Base-by-base conservation (phyloP, 495 filamentous ascomycete species). In the Trichoderma asperelloides region DNA sequence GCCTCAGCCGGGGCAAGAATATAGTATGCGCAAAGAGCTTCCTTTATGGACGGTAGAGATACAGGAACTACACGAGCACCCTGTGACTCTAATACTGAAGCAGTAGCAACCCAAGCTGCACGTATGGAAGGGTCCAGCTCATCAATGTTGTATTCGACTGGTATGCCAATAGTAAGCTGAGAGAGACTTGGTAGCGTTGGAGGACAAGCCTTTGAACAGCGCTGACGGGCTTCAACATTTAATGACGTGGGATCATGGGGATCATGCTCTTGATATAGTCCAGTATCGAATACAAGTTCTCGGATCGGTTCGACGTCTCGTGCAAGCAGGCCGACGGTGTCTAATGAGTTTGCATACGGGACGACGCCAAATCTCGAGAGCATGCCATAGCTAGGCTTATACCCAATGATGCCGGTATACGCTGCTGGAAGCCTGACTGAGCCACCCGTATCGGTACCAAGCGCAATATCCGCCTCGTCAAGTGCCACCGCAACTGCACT, bases 381-480 rank as follows among this genome's bases (percentile, higher is more conserved):
- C 66, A 84, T 78, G 7, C 83, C 83, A 71, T 80, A 78, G 6
- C 91, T 96, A 16, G 95, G 95, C 77, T 98, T 98, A 78, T 93
- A 97, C 0, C 95, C 95, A 28, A 96, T 84, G 15, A 87, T 84
- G 11, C 93, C 92, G 6, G 88, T 93, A 73, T 96, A 98, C 15
- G 95, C 91, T 21, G 96, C 94, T 0, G 95, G 95, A 66, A 98
- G 83, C 28, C 95, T 85, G 57, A 98, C 92, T 13, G 91, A 96
- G 28, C 95, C 95, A 68, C 95, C 95, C 0, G 95, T 98, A 73
- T 98, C 95, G 23, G 95, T 98, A 18, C 94, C 95, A 18, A 98
- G 79, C 21, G 94, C 91, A 77, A 89, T 78, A 75, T 89, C 85
- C 65, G 87, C 92, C 73, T 90, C 85, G 0, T 82, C 81, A 15